Base-by-base conservation (phyloP, 2,329 filamentous ascomycete species). In the Monosporascus sp. region DNA sequence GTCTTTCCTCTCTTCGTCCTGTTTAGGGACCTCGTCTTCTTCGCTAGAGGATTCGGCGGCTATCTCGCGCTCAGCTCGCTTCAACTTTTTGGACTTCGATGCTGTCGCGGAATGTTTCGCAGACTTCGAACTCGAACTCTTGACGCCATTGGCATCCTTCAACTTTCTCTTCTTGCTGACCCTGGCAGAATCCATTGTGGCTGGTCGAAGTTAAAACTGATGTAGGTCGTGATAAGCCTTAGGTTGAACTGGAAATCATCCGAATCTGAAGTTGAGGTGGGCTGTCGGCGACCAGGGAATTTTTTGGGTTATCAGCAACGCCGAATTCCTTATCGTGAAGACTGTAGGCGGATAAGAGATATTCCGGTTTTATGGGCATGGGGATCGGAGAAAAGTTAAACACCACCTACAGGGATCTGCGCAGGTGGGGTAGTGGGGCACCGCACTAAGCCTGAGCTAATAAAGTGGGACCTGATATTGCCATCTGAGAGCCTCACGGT, bases 101-200 rank as follows among this genome's bases (percentile, higher is more conserved):
- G 66, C 52, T 37, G 65, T 57, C 27, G 62, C 52, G 44, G 66
- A 52, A 17, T 63, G 60, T 45, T 61, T 54, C 37, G 62, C 61
- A 46, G 63, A 57, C 37, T 63, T 64, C 9, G 66, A 67, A 50
- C 63, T 65, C 54, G 57, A 46, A 14, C 46, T 50, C 53, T 69
- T 67, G 15, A 52, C 55, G 54, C 60, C 61, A 55, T 66, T 67
- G 51, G 60, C 62, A 48, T 70, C 68, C 62, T 65, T 66, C 44
- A 65, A 63, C 58, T 72, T 72, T 50, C 76, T 71, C 68, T 78
- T 79, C 60, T 77, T 78, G 63, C 61, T 71, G 48, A 60, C 53
- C 31, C 63, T 63, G 24, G 50, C 48, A 7, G 65, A 61, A 27
- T 66, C 65, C 65, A 68, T 68, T 24, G 51, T 64, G 50, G 44